Conservation (phyloP, 2,329 filamentous ascomycete species). For the Calycina herbarum region DNA sequence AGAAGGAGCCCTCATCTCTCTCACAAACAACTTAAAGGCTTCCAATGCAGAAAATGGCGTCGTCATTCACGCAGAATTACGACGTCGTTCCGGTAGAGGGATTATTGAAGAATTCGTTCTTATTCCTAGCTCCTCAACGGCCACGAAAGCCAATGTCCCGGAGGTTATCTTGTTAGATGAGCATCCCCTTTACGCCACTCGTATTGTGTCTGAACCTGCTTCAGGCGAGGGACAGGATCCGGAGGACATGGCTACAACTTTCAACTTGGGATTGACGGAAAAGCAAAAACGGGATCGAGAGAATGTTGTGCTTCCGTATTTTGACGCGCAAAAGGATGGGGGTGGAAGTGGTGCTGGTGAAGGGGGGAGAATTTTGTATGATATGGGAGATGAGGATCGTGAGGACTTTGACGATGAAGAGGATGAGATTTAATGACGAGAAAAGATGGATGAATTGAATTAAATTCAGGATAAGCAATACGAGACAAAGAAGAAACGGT, state of each 20-base stretch:
- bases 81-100: conserved; percentile 56
- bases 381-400: conserved; percentile 95
- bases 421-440: conserved; percentile 37
- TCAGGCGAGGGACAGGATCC: conserved; percentile 40
- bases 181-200: conserved; percentile 66
- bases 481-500: not conserved
- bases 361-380: conserved; percentile 90
- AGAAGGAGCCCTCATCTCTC: conserved; percentile 71
- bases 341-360: conserved; percentile 69
- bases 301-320: conserved; percentile 90
- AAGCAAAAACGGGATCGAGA: conserved; percentile 86
- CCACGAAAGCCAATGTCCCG: conserved; percentile 1
- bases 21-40: conserved; percentile 37
- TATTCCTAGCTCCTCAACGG: conserved; percentile 34
- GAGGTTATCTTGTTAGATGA: conserved; percentile 65
- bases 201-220: conserved; percentile 34
- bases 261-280: conserved; percentile 83
- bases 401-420: conserved; percentile 97
- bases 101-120: conserved; percentile 60
- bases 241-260: conserved; percentile 70
- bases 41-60: conserved; percentile 41
- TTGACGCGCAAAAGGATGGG: conserved; percentile 85
- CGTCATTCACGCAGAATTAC: conserved; percentile 80
- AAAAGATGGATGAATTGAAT: not conserved
- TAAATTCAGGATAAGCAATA: not conserved